Evolutionary conservation across 2,329 filamentous ascomycete species (phyloP), one percentile per base, ranked within the genome.

Genomic region (Cladosporium sp.): DNA sequence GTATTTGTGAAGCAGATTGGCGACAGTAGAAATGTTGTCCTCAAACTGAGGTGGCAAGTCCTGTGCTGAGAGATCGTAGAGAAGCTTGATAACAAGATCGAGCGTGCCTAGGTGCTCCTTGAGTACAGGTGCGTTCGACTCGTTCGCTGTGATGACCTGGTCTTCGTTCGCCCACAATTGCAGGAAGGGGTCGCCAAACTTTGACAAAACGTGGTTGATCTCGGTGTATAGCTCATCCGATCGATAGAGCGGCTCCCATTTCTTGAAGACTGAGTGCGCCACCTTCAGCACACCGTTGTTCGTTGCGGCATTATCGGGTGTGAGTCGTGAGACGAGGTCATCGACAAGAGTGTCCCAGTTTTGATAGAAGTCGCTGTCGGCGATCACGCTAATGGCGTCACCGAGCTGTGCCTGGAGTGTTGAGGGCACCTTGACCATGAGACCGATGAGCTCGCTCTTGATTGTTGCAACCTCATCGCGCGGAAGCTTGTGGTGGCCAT

Each of bases 11-110:
- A 97, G 80, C 13, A 97, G 80, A 20, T 81, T 79, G 17, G 90
- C 88, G 63, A 99, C 89, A 61, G 84, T 83, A 48, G 80, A 75
- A 19, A 99, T 81, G 69, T 96, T 89, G 63, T 95, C 88, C 78
- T 99, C 94, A 72, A 99, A 96, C 65, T 94, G 87, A 2, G 93
- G 92, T 15, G 94, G 91, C 66, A 99, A 82, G 73, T 99, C 94
- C 72, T 99, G 95, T 70, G 88, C 96, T n/a, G 92, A 97, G 53
- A 99, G 85, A 74, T 99, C 95, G 76, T 94, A 94, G 71, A 97
- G 86, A 49, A 99, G 86, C 78, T 96, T 96, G 65, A 97, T 81
- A 65, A 96, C 84, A 53, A 97, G 80, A 71, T 93, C 92, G 62
- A 99, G 81, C 3, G 91, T 91, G 62, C 89, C 86, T 66, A 96